Percentiles rank a stretch among this genome's conserved stretches.
phyloP scores from a whole-genome alignment of 257 asterid genomes.

The Asclepias syriaca region DNA sequence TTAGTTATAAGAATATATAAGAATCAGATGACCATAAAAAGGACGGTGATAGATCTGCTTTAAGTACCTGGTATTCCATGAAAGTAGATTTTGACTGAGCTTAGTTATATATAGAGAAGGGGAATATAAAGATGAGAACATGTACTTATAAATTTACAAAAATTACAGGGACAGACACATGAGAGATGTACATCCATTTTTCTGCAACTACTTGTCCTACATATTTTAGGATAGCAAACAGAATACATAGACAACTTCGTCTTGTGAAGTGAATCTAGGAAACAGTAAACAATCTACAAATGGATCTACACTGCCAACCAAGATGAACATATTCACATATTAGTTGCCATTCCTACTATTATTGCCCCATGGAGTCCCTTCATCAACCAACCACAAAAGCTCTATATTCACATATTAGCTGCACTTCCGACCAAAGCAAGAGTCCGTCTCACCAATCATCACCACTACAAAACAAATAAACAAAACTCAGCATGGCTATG shows the following conservation, averaged over 20 bases:
- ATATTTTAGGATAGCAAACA: neutral
- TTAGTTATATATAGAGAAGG: neutral
- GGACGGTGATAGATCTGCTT: too few relatives aligned
- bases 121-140: neutral
- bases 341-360: neutral
- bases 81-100: too few relatives aligned
- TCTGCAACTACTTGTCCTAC: neutral
- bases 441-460: neutral
- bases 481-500: too few relatives aligned
- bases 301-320: neutral
- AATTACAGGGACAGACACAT: neutral
- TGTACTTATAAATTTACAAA: neutral
- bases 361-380: neutral
- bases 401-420: slow-evolving; percentile 4
- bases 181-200: neutral
- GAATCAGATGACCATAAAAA: too few relatives aligned
- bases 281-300: neutral
- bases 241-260: neutral
- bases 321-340: neutral
- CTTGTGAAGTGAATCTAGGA: slow-evolving; percentile 6
- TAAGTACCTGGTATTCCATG: too few relatives aligned
- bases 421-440: slow-evolving; percentile 1
- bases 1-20: too few relatives aligned
- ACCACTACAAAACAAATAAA: slow-evolving; percentile 3
- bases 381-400: neutral